A percentile compares a stretch with the other conserved stretches of the same genome.
Conservation (phyloP, 139 green algal species). For the Mesostigma viride region DNA sequence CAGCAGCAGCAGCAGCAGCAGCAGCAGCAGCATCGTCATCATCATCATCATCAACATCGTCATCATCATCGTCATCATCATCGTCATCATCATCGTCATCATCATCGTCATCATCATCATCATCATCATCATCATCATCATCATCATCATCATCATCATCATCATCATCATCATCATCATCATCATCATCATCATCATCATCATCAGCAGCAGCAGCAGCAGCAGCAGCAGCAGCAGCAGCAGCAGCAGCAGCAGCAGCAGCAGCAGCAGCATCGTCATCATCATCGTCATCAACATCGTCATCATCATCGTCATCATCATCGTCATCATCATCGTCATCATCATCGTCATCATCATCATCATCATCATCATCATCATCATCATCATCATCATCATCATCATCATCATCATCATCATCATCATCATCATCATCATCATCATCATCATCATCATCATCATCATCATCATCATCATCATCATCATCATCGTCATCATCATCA, state of each 20-base stretch:
- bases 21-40: too few relatives aligned
- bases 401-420: background rate
- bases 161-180: background rate
- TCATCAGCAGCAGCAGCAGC: too few relatives aligned
- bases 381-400: background rate
- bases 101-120: background rate
- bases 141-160: background rate
- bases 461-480: background rate
- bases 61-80: too few relatives aligned
- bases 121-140: background rate
- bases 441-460: conserved; percentile 3
- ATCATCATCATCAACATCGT: too few relatives aligned
- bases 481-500: too few relatives aligned
- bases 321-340: background rate
- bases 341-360: background rate
- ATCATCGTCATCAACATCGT: too few relatives aligned
- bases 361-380: background rate
- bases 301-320: too few relatives aligned
- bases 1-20: too few relatives aligned
- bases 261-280: too few relatives aligned
- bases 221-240: too few relatives aligned
- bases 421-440: conserved; percentile 7
- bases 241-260: too few relatives aligned
- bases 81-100: background rate
- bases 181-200: background rate